Evolutionary conservation across 163 green algal genomes (phyloP), one percentile per base, ranked within the genome.

Genomic region (Scenedesmus sp.): DNA sequence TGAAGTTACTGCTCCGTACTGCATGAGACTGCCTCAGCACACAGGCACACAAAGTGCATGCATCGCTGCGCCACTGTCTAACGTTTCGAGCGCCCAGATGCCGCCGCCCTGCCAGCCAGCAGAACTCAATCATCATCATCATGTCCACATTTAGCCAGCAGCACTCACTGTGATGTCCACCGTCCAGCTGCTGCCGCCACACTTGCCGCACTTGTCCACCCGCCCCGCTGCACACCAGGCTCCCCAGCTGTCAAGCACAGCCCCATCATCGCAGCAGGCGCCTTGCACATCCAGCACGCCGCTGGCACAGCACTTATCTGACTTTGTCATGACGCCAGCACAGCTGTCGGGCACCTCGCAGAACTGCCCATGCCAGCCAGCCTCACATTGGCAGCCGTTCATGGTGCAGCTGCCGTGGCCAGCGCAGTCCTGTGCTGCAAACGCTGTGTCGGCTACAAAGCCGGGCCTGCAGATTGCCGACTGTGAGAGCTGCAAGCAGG

Each of bases 171-270:
- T 82, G 1, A 94, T 92, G 59, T 97, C 95, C 18, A 96, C 82
- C 0, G 90, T 86, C 88, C 83, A 88, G 83, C 83, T 91, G 0
- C 4, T 86, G 13, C 94, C 95, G 56, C 93, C 89, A 88, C 95
- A 97, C 12, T 86, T 89, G 23, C 94, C 94, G 84, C 95, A 97
- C 3, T 88, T 94, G 64, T 97, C 95, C 55, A 96, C 60, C 7
- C 15, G 46, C 6, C 79, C 90, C 60, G 52, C 86, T 3, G 34
- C 26, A 82, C 95, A 97, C 92, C 95, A 97, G 18, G 20, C 3
- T 23, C 94, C 91, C 10, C 55, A 3, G 2, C 74, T 55, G 86
- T 97, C 95, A n/a, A 96, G 82, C 59, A 83, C 46, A n/a, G 91
- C 82, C 7, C 90, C 91, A 6, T 60, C 56, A 60, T 70, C 2